phyloP scores from a whole-genome alignment of 2,329 filamentous ascomycete species.

The Aspergillus brasiliensis region DNA sequence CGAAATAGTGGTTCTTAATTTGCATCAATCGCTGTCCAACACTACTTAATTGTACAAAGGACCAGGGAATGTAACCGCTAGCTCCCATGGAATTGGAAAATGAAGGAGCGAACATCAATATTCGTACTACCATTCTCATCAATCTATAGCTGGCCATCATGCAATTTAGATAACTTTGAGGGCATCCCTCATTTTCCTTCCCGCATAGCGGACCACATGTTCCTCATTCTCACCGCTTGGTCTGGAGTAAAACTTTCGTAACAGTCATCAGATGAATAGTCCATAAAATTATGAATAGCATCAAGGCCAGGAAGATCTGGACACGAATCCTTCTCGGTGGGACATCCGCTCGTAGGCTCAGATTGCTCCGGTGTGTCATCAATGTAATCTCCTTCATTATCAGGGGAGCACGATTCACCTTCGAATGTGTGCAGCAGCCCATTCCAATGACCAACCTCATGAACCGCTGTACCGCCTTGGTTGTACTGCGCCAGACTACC shows the following conservation, averaged over 20 bases:
- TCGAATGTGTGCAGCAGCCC: conserved; percentile 50
- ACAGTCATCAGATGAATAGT: conserved; percentile 59
- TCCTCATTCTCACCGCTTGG: conserved; percentile 55
- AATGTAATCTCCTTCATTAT: conserved; percentile 46
- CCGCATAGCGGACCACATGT: conserved; percentile 52
- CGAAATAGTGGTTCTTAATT: background rate
- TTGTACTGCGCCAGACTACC: conserved; percentile 54
- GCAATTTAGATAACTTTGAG: conserved; percentile 3
- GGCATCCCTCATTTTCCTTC: conserved; percentile 31
- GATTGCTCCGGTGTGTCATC: conserved; percentile 49
- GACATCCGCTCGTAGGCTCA: conserved; percentile 63
- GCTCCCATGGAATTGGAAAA: too few species aligned
- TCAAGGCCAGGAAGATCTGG: conserved; percentile 50
- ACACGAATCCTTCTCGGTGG: conserved; percentile 54
- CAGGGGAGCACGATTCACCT: conserved; percentile 37
- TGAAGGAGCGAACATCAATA: too few species aligned
- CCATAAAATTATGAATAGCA: conserved; percentile 63
- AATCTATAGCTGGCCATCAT: conserved; percentile 1
- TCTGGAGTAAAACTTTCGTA: conserved; percentile 55
- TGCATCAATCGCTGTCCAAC: background rate
- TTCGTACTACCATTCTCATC: too few species aligned
- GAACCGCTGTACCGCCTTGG: conserved; percentile 48
- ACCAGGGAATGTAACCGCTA: too few species aligned
- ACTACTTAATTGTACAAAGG: background rate
- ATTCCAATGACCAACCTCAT: conserved; percentile 53